These are phyloP conservation scores for Hericium alpestre DNA, from an alignment of 768 basidiomycete genomes.

Conservation along the genomic window DNA sequence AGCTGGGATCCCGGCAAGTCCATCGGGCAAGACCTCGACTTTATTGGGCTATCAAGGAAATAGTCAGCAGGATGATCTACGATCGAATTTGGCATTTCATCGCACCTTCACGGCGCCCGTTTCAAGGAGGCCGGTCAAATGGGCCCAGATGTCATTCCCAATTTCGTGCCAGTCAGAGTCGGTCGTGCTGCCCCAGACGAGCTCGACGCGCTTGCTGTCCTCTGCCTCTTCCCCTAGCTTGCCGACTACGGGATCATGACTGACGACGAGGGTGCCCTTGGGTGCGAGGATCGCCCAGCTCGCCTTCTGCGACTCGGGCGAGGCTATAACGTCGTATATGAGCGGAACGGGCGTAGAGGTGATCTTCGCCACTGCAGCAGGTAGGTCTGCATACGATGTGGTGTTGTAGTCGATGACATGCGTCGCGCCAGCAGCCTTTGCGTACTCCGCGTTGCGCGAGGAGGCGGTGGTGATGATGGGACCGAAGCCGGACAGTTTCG, in stretches of 20 bases:
- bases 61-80: not conserved
- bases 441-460: conserved; percentile 8
- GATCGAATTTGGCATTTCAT: not conserved
- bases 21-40: conserved; percentile 14
- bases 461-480: conserved; percentile 22
- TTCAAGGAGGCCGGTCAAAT: conserved; percentile 2
- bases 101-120: conserved; percentile 7
- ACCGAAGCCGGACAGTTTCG: conserved; percentile 17
- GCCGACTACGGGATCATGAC: not conserved
- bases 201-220: not conserved
- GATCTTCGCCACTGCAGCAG: conserved; percentile 5
- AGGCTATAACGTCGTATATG: conserved; percentile 17
- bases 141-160: conserved; percentile 1
- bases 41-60: conserved; percentile 9
- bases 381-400: not conserved
- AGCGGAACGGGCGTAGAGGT: conserved; percentile 14
- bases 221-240: not conserved
- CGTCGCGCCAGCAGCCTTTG: not conserved
- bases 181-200: not conserved
- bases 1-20: conserved; percentile 14
- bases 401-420: conserved; percentile 4
- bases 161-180: not conserved
- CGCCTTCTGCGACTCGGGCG: conserved; percentile 15
- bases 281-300: conserved; percentile 16
- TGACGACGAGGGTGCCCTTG: conserved; percentile 13